Evolutionary conservation across 2,329 filamentous ascomycete genomes (phyloP), one percentile per base, ranked within the genome.

Genomic region (Pseudogymnoascus sp.): DNA sequence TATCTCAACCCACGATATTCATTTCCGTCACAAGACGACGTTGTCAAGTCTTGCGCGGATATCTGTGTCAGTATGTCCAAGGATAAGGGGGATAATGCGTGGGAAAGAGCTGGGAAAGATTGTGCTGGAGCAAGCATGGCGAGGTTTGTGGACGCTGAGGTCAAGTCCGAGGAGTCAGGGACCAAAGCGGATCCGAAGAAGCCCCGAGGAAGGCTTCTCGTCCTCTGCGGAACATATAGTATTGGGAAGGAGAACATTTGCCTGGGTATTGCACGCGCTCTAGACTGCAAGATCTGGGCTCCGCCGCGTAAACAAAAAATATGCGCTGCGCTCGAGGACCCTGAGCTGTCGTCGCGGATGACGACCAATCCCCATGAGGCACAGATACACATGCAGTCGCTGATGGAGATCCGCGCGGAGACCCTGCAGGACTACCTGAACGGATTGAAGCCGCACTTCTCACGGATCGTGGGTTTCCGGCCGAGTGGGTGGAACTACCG

Each of bases 201-300:
- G 66, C 70, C 73, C 31, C 80, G 80, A 52, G 87, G 90, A 55
- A 87, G 91, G 4, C 81, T 99, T 2, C 83, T 99, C 0, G 90
- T 99, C 4, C 85, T 99, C 5, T 96, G 96, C 65, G 95, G 95
- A 49, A 99, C 95, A 0, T 99, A 99, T 76, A 96, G 90, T 69
- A 99, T 99, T 70, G 95, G 95, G 71, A 99, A 99, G 76, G 95
- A 99, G 75, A 88, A 93, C 41, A 93, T 99, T 67, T 97, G 93
- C 73, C 81, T 96, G 33, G 93, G 91, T 45, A 96, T 99, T 66
- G 95, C 95, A 3, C 85, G 88, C 69, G 93, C 93, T 0, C 80
- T 99, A 2, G 81, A 86, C 40, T 90, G 88, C 68, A 96, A 96
- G 72, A 97, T 99, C 65, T 99, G 89, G 71, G 93, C 93, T 0